Evolutionary conservation across 345 rosid species (phyloP).

Genomic region (Pistacia atlantica): DNA sequence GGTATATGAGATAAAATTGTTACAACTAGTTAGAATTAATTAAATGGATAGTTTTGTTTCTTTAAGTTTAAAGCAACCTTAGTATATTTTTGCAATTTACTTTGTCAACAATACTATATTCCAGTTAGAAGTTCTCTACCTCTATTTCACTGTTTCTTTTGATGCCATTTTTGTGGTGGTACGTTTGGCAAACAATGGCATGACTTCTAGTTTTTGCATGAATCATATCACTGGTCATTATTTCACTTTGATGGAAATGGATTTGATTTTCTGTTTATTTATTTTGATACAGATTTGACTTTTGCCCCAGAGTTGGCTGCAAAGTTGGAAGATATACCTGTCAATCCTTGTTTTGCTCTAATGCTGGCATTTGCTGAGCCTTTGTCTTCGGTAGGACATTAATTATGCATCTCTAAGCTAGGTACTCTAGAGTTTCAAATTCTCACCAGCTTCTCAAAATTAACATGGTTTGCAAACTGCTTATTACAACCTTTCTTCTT

Average conservation of each 20-base stretch:
- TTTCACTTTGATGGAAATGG: background rate
- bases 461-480: background rate
- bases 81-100: background rate
- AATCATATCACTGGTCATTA: background rate
- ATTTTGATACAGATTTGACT: constrained; percentile 52
- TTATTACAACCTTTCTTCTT: background rate
- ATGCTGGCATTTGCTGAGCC: constrained; percentile 85
- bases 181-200: background rate
- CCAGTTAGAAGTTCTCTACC: background rate
- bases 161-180: constrained; percentile 3
- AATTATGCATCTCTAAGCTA: constrained; percentile 4
- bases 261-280: background rate
- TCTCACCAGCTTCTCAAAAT: background rate
- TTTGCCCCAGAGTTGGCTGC: constrained; percentile 49
- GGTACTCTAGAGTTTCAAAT: background rate
- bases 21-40: background rate
- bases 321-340: constrained; percentile 66
- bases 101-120: background rate
- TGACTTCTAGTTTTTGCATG: background rate
- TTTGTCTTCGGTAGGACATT: constrained; percentile 57
- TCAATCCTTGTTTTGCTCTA: constrained; percentile 72
- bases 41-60: constrained; percentile 4
- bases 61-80: background rate
- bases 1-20: background rate
- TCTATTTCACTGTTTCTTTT: background rate